A percentile compares a stretch with the other conserved stretches of the same genome.
phyloP scores from a whole-genome alignment of 108 stramenopile genomes.

The Skeletonema grethae region DNA sequence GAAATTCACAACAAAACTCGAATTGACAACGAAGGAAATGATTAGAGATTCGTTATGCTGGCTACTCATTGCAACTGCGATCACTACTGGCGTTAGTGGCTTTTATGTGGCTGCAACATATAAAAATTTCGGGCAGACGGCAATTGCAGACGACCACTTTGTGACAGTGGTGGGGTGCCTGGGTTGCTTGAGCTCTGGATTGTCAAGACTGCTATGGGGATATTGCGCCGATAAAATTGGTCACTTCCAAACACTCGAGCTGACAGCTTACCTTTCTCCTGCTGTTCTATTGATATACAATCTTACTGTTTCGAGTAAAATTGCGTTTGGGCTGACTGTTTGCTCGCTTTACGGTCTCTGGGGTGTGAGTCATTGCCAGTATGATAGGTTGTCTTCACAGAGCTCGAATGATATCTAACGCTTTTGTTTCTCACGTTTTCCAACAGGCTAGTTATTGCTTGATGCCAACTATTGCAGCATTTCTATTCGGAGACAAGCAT shows the following conservation, averaged over 20 bases:
- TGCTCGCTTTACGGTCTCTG: conserved; percentile 39
- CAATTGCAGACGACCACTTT: conserved; percentile 44
- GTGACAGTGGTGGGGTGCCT: conserved; percentile 47
- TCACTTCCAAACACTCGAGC: conserved; percentile 39
- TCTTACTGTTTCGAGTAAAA: conserved; percentile 34
- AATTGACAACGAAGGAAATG: conserved; percentile 46
- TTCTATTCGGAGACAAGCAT: conserved; percentile 33
- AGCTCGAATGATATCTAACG: no score
- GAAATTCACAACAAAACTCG: conserved; percentile 33
- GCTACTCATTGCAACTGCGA: conserved; percentile 37
- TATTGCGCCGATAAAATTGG: conserved; percentile 39
- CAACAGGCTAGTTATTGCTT: conserved; percentile 20
- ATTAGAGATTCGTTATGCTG: conserved; percentile 46
- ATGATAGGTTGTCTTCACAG: no score
- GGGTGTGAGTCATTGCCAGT: conserved; percentile 25
- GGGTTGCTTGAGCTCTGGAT: conserved; percentile 40
- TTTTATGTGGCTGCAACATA: conserved; percentile 46
- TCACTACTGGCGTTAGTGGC: conserved; percentile 42
- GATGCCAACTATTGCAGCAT: conserved; percentile 43
- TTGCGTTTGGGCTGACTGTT: conserved; percentile 32
- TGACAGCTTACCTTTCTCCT: conserved; percentile 37
- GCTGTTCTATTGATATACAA: conserved; percentile 39
- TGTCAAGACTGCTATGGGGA: conserved; percentile 42
- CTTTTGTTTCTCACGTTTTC: no score
- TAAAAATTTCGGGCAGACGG: conserved; percentile 39